These are phyloP conservation scores for Fusarium piperis DNA, from an alignment of 2,329 filamentous ascomycete genomes.

Conservation along the genomic window DNA sequence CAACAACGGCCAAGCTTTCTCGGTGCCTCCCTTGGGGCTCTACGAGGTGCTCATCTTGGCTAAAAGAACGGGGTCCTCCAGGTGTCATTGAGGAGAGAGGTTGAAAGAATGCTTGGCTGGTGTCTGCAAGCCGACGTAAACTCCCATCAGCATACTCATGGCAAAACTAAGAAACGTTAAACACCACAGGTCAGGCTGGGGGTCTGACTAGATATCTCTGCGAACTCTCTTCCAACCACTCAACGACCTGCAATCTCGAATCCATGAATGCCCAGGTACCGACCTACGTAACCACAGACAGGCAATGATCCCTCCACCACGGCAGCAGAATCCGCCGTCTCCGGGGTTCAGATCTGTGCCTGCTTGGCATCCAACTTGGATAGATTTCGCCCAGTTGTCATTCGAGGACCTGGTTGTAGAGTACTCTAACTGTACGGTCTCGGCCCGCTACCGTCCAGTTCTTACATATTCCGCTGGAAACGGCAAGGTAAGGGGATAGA, in stretches of 20 bases:
- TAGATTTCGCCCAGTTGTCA: background rate
- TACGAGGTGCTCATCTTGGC: background rate
- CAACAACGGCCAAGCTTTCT: conserved; percentile 16
- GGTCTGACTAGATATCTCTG: background rate
- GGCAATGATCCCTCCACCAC: conserved; percentile 22
- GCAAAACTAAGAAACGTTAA: background rate
- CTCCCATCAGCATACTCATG: background rate
- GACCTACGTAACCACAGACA: conserved; percentile 12
- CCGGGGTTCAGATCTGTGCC: conserved; percentile 19
- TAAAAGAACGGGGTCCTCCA: background rate
- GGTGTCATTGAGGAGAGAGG: background rate
- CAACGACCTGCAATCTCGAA: background rate
- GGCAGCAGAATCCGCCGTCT: conserved; percentile 21
- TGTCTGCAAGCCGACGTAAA: background rate
- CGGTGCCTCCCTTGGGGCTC: background rate
- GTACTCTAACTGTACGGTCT: background rate
- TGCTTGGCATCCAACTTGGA: conserved; percentile 1
- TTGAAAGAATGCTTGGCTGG: background rate
- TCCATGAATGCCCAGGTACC: background rate
- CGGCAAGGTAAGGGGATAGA: background rate
- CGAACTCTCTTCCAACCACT: background rate
- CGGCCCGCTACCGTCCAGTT: background rate
- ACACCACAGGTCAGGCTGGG: background rate
- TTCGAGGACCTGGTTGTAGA: background rate
- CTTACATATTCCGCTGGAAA: background rate